Percentiles rank a stretch among this genome's conserved stretches.
These are phyloP conservation scores for Heterobasidion irregulare DNA, from an alignment of 1,284 basidiomycete species.

Conservation along the genomic window DNA sequence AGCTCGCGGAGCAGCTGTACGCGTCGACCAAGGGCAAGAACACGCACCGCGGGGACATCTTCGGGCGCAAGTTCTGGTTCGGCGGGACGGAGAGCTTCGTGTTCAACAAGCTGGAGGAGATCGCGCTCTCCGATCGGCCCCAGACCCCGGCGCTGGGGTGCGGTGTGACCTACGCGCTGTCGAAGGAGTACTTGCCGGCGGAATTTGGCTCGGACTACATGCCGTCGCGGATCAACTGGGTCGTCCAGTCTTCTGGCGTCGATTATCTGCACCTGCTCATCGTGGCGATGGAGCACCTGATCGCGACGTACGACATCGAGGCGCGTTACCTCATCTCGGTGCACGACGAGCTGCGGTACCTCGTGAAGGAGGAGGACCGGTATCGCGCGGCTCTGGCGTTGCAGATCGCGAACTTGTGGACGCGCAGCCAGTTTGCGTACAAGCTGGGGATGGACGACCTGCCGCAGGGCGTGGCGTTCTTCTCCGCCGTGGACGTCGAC, in stretches of 20 bases:
- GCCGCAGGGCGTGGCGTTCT: conserved; percentile 92
- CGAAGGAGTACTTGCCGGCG: conserved; percentile 80
- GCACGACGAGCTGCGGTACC: conserved; percentile 94
- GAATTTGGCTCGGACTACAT: conserved; percentile 83
- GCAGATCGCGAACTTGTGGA: conserved; percentile 97
- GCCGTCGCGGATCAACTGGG: conserved; percentile 98
- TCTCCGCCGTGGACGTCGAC: conserved; percentile 95
- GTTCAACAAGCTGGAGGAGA: conserved; percentile 99
- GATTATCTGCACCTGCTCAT: conserved; percentile 97
- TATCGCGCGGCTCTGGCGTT: conserved; percentile 89
- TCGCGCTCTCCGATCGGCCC: conserved; percentile 83
- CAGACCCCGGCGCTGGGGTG: conserved; percentile 92
- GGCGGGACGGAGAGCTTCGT: conserved; percentile 95
- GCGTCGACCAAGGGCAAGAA: conserved; percentile 92
- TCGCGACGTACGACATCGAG: conserved; percentile 74
- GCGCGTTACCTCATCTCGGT: conserved; percentile 96
- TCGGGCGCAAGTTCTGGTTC: conserved; percentile 88
- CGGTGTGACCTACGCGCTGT: conserved; percentile 88
- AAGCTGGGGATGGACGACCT: conserved; percentile 94
- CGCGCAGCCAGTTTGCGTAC: conserved; percentile 85
- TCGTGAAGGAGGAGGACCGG: conserved; percentile 83
- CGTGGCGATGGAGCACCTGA: conserved; percentile 90
- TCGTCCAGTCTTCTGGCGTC: conserved; percentile 96
- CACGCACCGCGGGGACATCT: conserved; percentile 60
- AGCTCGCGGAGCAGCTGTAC: conserved; percentile 83